Conservation (phyloP, 2,329 filamentous ascomycete species). For the Ophiocordyceps sinensis region DNA sequence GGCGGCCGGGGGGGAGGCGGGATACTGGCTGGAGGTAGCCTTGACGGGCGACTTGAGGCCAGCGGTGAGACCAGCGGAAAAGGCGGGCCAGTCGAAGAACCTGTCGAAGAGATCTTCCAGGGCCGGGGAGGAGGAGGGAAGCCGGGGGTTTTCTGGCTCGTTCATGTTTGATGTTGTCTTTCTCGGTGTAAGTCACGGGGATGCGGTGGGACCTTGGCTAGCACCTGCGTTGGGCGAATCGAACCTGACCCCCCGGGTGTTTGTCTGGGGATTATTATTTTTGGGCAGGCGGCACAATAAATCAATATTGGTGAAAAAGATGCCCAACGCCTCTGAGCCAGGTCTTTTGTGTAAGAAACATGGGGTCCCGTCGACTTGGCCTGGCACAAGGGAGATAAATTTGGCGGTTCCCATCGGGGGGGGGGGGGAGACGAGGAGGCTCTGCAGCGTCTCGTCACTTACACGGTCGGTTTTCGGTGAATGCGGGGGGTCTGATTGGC, state of each 20-base stretch:
- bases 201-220: constrained; percentile 27
- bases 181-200: constrained; percentile 23
- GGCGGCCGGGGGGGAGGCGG: constrained; percentile 10
- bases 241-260: constrained; percentile 9
- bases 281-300: constrained; percentile 9
- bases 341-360: constrained; percentile 24
- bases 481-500: constrained; percentile 15
- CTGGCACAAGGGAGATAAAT: constrained; percentile 25
- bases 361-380: constrained; percentile 21
- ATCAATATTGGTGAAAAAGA: constrained; percentile 20
- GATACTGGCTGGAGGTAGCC: constrained; percentile 10
- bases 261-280: constrained; percentile 7
- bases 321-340: constrained; percentile 19
- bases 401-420: constrained; percentile 13
- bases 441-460: constrained; percentile 20
- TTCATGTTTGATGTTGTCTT: constrained; percentile 18
- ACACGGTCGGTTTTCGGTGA: constrained; percentile 19
- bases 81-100: constrained; percentile 23
- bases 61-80: constrained; percentile 18
- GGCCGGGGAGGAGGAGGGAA: constrained; percentile 19
- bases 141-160: constrained; percentile 21
- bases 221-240: constrained; percentile 17
- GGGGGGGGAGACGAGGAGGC: constrained; percentile 8
- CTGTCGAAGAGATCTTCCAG: constrained; percentile 19
- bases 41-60: constrained; percentile 16